Evolutionary conservation across 495 filamentous ascomycete species (phyloP).

Genomic region (Margaritispora aquatica): DNA sequence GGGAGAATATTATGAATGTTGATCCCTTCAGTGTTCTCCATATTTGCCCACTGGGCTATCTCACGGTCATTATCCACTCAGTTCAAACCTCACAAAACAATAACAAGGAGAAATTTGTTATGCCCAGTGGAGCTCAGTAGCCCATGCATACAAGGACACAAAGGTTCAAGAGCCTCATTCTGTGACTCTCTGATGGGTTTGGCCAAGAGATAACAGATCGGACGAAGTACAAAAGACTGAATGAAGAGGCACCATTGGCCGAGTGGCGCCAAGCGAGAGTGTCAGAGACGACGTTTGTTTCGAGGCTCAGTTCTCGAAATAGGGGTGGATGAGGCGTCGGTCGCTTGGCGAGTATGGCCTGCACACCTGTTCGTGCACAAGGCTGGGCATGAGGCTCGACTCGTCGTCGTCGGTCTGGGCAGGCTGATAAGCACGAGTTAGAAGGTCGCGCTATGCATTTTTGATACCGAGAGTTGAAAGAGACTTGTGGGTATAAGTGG

Average conservation of each 20-base stretch:
- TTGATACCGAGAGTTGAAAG: conserved; percentile 6
- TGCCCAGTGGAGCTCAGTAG: conserved; percentile 4
- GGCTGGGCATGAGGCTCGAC: neutral
- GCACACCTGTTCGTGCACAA: neutral
- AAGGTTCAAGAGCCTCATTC: conserved; percentile 2
- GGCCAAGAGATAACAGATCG: conserved; percentile 4
- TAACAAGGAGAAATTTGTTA: neutral
- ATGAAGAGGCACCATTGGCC: neutral
- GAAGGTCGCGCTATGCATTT: neutral
- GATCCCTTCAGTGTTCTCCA: neutral
- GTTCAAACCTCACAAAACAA: conserved; percentile 11
- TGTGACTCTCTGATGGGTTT: neutral
- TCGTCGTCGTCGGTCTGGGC: neutral
- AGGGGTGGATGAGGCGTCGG: neutral
- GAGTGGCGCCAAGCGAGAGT: neutral
- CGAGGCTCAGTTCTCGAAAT: neutral
- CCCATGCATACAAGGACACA: neutral
- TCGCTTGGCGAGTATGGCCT: neutral
- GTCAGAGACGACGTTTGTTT: neutral
- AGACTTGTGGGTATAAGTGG: neutral
- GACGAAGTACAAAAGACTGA: neutral
- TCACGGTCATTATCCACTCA: conserved; percentile 1
- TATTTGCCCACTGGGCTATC: neutral
- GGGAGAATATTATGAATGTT: neutral
- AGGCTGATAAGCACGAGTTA: neutral